phyloP scores from a whole-genome alignment of 208 protist genomes.

The Giardia duodenalis region DNA sequence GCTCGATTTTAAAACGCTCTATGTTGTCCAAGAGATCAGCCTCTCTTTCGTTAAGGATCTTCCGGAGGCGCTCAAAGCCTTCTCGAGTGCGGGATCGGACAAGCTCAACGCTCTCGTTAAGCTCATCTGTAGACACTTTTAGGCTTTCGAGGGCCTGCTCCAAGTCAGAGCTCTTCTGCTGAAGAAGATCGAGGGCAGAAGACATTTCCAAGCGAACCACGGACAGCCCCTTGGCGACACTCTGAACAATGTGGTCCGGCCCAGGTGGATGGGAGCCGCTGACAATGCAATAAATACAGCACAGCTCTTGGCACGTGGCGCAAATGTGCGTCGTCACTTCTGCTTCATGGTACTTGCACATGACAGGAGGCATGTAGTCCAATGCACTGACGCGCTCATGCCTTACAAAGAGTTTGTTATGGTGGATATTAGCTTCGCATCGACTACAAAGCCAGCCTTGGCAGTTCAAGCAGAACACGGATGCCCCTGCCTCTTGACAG shows the following conservation, averaged over 20 bases:
- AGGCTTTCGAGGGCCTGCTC: not conserved
- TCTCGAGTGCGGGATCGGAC: not conserved
- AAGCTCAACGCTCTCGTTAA: not conserved
- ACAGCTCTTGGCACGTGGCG: not conserved
- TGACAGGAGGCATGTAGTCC: not conserved
- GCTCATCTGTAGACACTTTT: not conserved
- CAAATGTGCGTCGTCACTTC: not conserved
- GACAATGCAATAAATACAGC: not conserved
- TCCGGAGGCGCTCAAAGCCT: not conserved
- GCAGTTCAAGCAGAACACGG: not conserved
- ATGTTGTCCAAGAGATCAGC: not conserved
- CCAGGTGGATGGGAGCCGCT: not conserved
- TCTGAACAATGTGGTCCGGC: not conserved
- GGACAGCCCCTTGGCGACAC: not conserved
- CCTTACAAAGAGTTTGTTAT: not conserved
- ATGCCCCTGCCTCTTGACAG: not conserved
- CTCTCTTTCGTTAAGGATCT: not conserved
- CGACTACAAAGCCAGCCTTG: not conserved
- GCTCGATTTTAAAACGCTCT: not conserved
- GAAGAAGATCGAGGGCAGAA: not conserved
- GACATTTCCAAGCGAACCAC: not conserved
- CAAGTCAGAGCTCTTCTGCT: not conserved
- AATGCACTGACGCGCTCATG: not conserved
- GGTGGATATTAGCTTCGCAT: not conserved
- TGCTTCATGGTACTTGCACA: not conserved